A percentile compares a stretch with the other conserved stretches of the same genome.
Conservation (phyloP, 2,329 filamentous ascomycete genomes). For the Xylariaceae sp. region DNA sequence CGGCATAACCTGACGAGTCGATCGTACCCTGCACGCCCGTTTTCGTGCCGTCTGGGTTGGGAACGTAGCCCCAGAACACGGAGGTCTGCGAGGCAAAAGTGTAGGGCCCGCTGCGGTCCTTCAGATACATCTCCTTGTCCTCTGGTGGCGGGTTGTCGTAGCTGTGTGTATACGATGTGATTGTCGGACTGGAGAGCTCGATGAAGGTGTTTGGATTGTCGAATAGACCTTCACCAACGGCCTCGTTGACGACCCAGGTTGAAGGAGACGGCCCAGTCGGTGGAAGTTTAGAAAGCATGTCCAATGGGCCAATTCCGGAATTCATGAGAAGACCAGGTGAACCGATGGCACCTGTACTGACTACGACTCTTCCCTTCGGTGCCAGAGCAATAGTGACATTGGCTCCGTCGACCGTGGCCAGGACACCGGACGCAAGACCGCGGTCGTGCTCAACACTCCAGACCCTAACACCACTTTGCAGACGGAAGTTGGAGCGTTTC, state of each 20-base stretch:
- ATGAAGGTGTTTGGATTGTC: slow-evolving; percentile 54
- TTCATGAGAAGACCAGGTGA: slow-evolving; percentile 35
- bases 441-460: slow-evolving; percentile 39
- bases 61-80: slow-evolving; percentile 47
- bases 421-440: slow-evolving; percentile 39
- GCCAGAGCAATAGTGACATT: slow-evolving; percentile 30
- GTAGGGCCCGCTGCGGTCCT: slow-evolving; percentile 45
- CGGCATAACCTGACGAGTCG: slow-evolving; percentile 41
- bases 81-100: slow-evolving; percentile 48
- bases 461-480: slow-evolving; percentile 41
- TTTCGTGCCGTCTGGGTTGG: slow-evolving; percentile 37
- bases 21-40: slow-evolving; percentile 50
- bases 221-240: slow-evolving; percentile 47
- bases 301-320: slow-evolving; percentile 35
- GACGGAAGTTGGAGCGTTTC: slow-evolving; percentile 37
- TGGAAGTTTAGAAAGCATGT: slow-evolving; percentile 21
- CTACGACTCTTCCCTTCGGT: slow-evolving; percentile 28
- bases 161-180: slow-evolving; percentile 44
- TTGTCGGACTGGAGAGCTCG: slow-evolving; percentile 38
- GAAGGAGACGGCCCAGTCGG: slow-evolving; percentile 24
- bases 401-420: slow-evolving; percentile 32
- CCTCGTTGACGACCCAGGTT: slow-evolving; percentile 45
- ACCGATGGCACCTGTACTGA: slow-evolving; percentile 34
- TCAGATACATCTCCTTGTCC: slow-evolving; percentile 44
- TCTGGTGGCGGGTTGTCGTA: slow-evolving; percentile 39